Evolutionary conservation across 495 filamentous ascomycete genomes (phyloP).

Genomic region (Penicillium maclennaniae): DNA sequence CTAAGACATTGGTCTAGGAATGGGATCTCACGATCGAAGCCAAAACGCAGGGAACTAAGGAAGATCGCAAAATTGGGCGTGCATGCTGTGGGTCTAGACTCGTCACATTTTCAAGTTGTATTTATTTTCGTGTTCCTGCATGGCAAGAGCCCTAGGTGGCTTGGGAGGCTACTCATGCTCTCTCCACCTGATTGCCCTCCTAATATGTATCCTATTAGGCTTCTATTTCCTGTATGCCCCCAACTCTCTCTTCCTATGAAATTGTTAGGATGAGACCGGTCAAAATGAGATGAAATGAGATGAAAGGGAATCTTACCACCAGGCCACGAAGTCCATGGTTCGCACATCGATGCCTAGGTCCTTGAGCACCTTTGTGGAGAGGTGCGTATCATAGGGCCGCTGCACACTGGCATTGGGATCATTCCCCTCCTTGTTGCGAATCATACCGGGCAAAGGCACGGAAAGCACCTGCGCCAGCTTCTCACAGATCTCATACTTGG

Average conservation of each 20-base stretch:
- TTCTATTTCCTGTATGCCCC: slow-evolving; percentile 35
- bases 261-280: background rate
- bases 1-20: too few species aligned
- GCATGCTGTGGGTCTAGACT: background rate
- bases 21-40: too few species aligned
- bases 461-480: slow-evolving; percentile 78
- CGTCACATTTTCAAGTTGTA: too few species aligned
- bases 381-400: slow-evolving; percentile 85
- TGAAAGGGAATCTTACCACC: slow-evolving; percentile 65
- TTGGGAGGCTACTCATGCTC: background rate
- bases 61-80: too few species aligned
- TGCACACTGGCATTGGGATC: slow-evolving; percentile 70
- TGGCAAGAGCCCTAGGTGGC: background rate
- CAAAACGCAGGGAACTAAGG: too few species aligned
- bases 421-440: slow-evolving; percentile 67
- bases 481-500: slow-evolving; percentile 89
- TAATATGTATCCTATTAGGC: background rate
- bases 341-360: slow-evolving; percentile 73
- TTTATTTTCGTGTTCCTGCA: background rate
- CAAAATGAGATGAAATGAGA: slow-evolving; percentile 8
- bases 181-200: background rate
- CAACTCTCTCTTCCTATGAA: slow-evolving; percentile 38
- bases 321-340: slow-evolving; percentile 72
- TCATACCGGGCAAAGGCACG: slow-evolving; percentile 65
- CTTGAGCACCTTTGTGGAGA: slow-evolving; percentile 71